A percentile compares a stretch with the other conserved stretches of the same genome.
These are phyloP conservation scores for Calocera cornea DNA, from an alignment of 768 basidiomycete species.

Conservation along the genomic window DNA sequence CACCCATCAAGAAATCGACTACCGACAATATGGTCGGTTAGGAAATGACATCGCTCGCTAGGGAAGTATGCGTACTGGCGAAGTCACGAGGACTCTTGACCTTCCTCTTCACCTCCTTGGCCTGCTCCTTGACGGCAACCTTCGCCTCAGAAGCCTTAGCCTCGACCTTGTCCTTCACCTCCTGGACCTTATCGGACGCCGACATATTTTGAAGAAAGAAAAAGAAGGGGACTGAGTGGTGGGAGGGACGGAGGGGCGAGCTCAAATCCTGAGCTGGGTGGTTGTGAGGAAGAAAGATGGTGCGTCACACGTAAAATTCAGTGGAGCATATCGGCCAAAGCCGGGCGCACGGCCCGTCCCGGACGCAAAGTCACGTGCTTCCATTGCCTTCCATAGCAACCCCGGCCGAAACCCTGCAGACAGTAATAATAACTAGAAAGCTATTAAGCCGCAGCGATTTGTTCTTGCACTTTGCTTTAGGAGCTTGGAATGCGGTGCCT, in stretches of 20 bases:
- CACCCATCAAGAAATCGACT: slow-evolving; percentile 96
- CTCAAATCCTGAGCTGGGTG: slow-evolving; percentile 29
- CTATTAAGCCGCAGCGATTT: too few relatives aligned
- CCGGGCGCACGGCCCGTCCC: not conserved
- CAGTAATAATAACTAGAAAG: too few relatives aligned
- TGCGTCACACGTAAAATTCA: not conserved
- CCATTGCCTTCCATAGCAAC: too few relatives aligned
- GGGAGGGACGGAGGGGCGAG: slow-evolving; percentile 24
- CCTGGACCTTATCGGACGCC: slow-evolving; percentile 32
- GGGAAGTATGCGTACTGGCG: slow-evolving; percentile 40
- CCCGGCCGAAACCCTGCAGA: too few relatives aligned
- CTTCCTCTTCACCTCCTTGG: slow-evolving; percentile 31
- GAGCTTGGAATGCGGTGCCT: too few relatives aligned
- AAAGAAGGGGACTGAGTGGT: slow-evolving; percentile 23
- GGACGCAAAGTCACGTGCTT: not conserved
- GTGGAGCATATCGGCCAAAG: not conserved
- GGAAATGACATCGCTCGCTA: not conserved
- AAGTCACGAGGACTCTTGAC: slow-evolving; percentile 87
- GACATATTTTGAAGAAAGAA: slow-evolving; percentile 48
- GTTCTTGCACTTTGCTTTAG: too few relatives aligned
- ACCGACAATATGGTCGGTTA: slow-evolving; percentile 1
- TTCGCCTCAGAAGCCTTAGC: slow-evolving; percentile 11
- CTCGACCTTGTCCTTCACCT: slow-evolving; percentile 6
- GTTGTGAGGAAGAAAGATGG: slow-evolving; percentile 26
- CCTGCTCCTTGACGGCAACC: slow-evolving; percentile 10